Evolutionary conservation across 768 basidiomycete species (phyloP).

Genomic region (Rhodotorula kratochvilovae): DNA sequence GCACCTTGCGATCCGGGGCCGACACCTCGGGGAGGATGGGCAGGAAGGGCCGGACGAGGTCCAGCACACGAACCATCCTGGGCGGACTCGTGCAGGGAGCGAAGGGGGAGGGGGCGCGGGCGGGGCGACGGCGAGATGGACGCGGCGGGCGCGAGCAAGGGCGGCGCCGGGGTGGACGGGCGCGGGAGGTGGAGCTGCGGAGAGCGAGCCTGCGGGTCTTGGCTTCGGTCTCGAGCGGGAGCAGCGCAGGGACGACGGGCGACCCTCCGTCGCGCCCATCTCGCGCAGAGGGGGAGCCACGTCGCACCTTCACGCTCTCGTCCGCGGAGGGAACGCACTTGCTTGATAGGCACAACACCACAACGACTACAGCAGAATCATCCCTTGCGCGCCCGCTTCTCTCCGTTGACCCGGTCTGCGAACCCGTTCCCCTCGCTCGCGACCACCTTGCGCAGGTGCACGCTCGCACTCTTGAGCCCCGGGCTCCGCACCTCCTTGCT

Average conservation of each 20-base stretch:
- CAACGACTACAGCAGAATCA: not conserved
- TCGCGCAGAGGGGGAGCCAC: too few species aligned
- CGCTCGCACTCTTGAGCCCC: not conserved
- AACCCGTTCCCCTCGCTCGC: not conserved
- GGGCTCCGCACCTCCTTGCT: not conserved
- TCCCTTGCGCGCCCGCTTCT: not conserved
- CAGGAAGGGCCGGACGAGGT: conserved; percentile 64
- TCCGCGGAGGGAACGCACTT: not conserved
- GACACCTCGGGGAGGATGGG: conserved; percentile 95
- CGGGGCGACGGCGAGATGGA: not conserved
- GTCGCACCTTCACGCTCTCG: too few species aligned
- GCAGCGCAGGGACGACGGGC: too few species aligned
- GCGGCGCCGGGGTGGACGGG: not conserved
- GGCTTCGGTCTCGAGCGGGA: not conserved
- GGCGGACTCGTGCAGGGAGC: not conserved
- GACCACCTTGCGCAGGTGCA: not conserved
- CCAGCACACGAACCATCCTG: conserved; percentile 14
- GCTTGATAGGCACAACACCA: not conserved
- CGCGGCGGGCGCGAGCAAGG: not conserved
- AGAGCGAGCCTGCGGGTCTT: not conserved
- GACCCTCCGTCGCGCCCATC: too few species aligned
- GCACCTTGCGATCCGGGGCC: conserved; percentile 92
- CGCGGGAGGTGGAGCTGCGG: not conserved
- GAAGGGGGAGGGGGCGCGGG: not conserved
- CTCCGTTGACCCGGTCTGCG: conserved; percentile 7